These are phyloP conservation scores for Licmophora abbreviata DNA, from an alignment of 108 stramenopile genomes.

Conservation along the genomic window DNA sequence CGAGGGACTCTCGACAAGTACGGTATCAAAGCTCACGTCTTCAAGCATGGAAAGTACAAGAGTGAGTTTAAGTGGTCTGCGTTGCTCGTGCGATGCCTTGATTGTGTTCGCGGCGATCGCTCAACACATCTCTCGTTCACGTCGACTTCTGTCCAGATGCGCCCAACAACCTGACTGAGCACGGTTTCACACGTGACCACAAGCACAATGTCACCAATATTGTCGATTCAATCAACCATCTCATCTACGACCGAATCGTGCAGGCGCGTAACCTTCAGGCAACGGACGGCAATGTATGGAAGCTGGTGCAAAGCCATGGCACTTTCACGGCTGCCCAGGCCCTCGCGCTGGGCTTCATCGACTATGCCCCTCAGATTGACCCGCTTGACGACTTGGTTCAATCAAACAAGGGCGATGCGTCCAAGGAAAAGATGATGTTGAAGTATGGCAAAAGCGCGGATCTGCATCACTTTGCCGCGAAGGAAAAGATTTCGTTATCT, in stretches of 20 bases:
- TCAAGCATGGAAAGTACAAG: slow-evolving; percentile 75
- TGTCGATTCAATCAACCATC: slow-evolving; percentile 36
- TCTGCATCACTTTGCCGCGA: slow-evolving; percentile 23
- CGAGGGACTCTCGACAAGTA: slow-evolving; percentile 48
- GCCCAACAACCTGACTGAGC: slow-evolving; percentile 59
- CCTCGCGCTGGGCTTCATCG: slow-evolving; percentile 51
- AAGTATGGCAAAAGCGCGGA: slow-evolving; percentile 2
- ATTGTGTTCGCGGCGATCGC: neutral
- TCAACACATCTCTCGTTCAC: neutral
- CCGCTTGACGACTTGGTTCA: slow-evolving; percentile 43
- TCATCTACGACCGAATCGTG: slow-evolving; percentile 38
- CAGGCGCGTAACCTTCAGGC: slow-evolving; percentile 20
- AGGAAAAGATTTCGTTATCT: slow-evolving; percentile 14
- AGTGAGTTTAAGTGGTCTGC: slow-evolving; percentile 38
- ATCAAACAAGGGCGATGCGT: slow-evolving; percentile 15
- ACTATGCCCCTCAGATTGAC: slow-evolving; percentile 35
- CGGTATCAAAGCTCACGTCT: slow-evolving; percentile 65
- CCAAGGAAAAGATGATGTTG: neutral
- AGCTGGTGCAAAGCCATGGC: slow-evolving; percentile 50
- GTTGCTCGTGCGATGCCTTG: no score
- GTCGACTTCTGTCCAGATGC: slow-evolving; percentile 19
- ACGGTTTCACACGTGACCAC: slow-evolving; percentile 39
- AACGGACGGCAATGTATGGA: slow-evolving; percentile 51
- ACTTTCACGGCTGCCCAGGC: slow-evolving; percentile 51
- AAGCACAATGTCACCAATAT: slow-evolving; percentile 34